Evolutionary conservation across 169 alveolate genomes (phyloP).

Genomic region (Babesia divergens): DNA sequence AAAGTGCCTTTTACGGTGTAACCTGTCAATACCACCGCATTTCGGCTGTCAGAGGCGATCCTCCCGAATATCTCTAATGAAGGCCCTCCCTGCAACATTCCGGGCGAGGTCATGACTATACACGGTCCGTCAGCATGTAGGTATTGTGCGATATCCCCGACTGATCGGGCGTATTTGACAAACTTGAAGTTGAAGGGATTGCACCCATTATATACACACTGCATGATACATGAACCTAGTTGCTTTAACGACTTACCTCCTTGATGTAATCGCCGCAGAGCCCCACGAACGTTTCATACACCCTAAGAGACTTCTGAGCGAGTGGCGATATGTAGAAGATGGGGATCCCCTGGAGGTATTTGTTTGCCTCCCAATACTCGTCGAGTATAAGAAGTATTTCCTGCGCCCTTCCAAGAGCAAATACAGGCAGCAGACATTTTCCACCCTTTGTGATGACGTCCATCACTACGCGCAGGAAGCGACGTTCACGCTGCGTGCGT

Average conservation of each 20-base stretch:
- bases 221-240: constrained; percentile 1
- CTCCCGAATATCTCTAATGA: constrained; percentile 92
- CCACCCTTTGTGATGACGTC: constrained; percentile 85
- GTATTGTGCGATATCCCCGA: constrained; percentile 64
- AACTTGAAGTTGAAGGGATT: constrained; percentile 92
- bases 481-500: constrained; percentile 91
- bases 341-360: constrained; percentile 88
- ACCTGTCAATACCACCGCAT: constrained; percentile 96
- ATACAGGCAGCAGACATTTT: constrained; percentile 93
- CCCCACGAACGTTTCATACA: constrained; percentile 92
- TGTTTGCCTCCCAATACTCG: constrained; percentile 93
- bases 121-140: constrained; percentile 83
- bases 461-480: constrained; percentile 81
- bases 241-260: constrained; percentile 67
- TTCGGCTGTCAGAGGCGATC: constrained; percentile 91
- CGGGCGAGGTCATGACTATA: constrained; percentile 99
- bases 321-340: constrained; percentile 93
- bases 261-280: constrained; percentile 92
- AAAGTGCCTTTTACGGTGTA: constrained; percentile 96
- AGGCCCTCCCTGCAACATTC: constrained; percentile 97
- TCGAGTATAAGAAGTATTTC: constrained; percentile 92
- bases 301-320: constrained; percentile 90
- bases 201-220: constrained; percentile 71
- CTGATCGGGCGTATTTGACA: constrained; percentile 80
- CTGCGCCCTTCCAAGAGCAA: constrained; percentile 93